These are phyloP conservation scores for Brassica hybrid DNA, from an alignment of 441 rosid species.

Conservation along the genomic window DNA sequence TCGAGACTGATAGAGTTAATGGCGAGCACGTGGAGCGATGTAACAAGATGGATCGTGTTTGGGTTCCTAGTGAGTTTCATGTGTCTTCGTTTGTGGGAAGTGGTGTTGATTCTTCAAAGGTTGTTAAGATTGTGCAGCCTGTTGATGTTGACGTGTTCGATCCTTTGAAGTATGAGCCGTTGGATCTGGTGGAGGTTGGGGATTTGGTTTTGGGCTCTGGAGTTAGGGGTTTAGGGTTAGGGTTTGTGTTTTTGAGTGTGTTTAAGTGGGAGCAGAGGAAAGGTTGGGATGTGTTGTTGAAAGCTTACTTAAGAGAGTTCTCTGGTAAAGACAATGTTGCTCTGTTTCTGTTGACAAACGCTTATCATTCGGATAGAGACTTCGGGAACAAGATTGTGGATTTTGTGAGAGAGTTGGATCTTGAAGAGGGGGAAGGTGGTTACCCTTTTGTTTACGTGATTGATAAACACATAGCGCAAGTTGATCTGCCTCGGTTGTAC, in stretches of 20 bases:
- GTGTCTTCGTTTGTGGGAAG: conserved; percentile 70
- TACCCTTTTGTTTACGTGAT: conserved; percentile 67
- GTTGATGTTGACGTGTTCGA: conserved; percentile 71
- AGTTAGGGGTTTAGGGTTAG: conserved; percentile 22
- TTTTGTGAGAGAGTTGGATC: conserved; percentile 52
- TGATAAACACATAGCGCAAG: conserved; percentile 69
- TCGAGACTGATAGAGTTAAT: conserved; percentile 82
- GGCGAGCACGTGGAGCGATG: conserved; percentile 63
- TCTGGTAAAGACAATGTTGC: conserved; percentile 57
- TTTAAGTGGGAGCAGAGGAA: conserved; percentile 90
- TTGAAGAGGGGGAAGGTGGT: conserved; percentile 49
- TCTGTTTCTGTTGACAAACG: conserved; percentile 72
- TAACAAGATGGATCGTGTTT: conserved; percentile 72
- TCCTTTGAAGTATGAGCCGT: conserved; percentile 57
- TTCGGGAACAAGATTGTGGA: conserved; percentile 75
- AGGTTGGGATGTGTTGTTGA: conserved; percentile 89
- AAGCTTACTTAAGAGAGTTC: conserved; percentile 75
- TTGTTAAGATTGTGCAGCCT: conserved; percentile 80
- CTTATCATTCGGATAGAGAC: conserved; percentile 69
- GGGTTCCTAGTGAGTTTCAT: conserved; percentile 94
- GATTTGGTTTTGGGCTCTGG: conserved; percentile 56
- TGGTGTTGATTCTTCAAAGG: conserved; percentile 77
- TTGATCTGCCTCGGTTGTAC: conserved; percentile 71
- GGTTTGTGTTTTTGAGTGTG: conserved; percentile 79
- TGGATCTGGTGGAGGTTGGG: conserved; percentile 50